Conservation (phyloP, 148 eudicot genomes). For the Chenopodium quinoa region DNA sequence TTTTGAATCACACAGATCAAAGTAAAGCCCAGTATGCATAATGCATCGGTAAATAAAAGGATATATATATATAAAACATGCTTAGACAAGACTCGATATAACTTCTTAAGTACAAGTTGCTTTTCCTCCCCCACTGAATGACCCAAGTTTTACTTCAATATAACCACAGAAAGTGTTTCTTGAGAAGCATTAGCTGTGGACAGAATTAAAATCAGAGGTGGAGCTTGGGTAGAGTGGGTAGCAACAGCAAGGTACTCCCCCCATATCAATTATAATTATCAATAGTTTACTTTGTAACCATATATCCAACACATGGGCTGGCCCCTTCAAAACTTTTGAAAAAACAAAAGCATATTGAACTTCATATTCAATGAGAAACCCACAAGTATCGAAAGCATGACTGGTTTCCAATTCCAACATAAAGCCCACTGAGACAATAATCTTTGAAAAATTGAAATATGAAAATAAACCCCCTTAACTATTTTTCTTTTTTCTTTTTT, state of each 20-base stretch:
- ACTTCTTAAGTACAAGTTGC: background rate
- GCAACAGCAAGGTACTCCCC: background rate
- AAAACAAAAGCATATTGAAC: background rate
- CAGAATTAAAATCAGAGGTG: background rate
- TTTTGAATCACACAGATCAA: constrained; percentile 4
- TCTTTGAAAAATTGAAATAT: background rate
- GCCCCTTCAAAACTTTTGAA: background rate
- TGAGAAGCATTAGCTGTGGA: background rate
- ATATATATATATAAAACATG: background rate
- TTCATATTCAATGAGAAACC: background rate
- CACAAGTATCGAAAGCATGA: background rate
- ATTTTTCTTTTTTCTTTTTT: background rate
- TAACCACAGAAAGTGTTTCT: background rate
- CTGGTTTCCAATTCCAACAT: background rate
- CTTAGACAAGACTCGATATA: background rate
- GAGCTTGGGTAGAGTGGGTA: background rate
- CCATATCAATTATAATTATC: background rate
- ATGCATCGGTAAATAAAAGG: background rate
- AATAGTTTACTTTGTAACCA: background rate
- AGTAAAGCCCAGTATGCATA: background rate
- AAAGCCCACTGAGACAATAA: background rate
- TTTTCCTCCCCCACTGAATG: background rate
- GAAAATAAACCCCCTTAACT: background rate
- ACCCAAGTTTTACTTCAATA: background rate
- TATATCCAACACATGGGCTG: background rate